Base-by-base conservation (phyloP, 2,329 filamentous ascomycete species). In the Chaetomium globosum region DNA sequence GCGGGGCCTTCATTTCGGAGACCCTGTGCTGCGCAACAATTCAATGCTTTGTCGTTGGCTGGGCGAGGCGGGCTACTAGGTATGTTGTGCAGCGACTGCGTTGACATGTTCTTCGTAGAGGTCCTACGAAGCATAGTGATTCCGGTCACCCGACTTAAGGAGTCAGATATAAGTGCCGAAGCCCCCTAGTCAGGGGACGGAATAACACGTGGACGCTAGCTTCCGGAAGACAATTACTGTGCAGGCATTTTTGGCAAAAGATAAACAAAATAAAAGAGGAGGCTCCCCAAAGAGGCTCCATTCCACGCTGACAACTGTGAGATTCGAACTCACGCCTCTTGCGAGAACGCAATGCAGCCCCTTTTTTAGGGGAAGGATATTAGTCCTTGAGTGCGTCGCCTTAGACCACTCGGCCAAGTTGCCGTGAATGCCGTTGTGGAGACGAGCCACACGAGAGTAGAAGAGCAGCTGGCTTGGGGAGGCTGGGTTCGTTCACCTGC, bases 291-390 rank as follows among this genome's bases (percentile, higher is more conserved):
- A 1, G 7, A 33, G n/a, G 43, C 6, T 49, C 13, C 21, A 49
- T 10, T 33, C 4, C 16, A 4, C 16, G 5, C 26, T 62, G 65
- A 67, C 63, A 64, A 65, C 58, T 63, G 59, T 68, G 65, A 67
- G 67, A 66, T 68, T 67, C 64, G 67, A 70, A 68, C 67, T 68
- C 65, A 70, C 65, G 68, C 68, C 67, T 66, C 63, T 67, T 56
- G 58, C 65, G 65, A 69, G 63, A 67, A 69, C 56, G 65, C 62
- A 67, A 69, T 67, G 39, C 65, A 56, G 5, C 2, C 51, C 56
- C 57, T 21, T 63, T 53, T 65, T n/a, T 39, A 53, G 57, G 65
- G 39, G 26, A 64, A 66, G 63, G 58, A 33, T 36, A 36, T 36
- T 55, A 56, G 39, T 65, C 61, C 64, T 68, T 68, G 63, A 68